A percentile compares a stretch with the other conserved stretches of the same genome.
Conservation (phyloP, 768 basidiomycete species). For the Saitozyma sp. region DNA sequence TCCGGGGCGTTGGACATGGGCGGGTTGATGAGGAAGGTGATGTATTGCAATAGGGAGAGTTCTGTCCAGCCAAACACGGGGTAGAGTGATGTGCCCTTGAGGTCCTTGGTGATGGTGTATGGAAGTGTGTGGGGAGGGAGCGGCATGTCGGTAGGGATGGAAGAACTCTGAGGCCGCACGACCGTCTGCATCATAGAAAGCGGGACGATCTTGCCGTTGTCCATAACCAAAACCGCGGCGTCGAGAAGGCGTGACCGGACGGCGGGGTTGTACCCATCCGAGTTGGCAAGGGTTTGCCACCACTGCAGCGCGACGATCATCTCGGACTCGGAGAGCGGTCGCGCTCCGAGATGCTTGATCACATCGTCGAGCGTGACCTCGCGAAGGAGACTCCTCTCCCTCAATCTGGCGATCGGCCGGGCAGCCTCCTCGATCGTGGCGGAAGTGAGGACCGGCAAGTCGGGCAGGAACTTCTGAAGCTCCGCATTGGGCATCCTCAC, state of each 20-base stretch:
- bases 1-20: slow-evolving; percentile 52
- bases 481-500: slow-evolving; percentile 73
- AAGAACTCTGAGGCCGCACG: slow-evolving; percentile 64
- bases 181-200: slow-evolving; percentile 71
- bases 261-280: slow-evolving; percentile 51
- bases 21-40: slow-evolving; percentile 64
- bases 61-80: slow-evolving; percentile 74
- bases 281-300: slow-evolving; percentile 65
- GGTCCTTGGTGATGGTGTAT: slow-evolving; percentile 61
- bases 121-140: slow-evolving; percentile 74
- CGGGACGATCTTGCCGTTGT: slow-evolving; percentile 61
- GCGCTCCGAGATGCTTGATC: slow-evolving; percentile 67
- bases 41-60: slow-evolving; percentile 72
- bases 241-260: slow-evolving; percentile 65
- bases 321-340: slow-evolving; percentile 71
- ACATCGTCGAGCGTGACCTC: slow-evolving; percentile 80
- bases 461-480: slow-evolving; percentile 72
- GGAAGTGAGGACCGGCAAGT: slow-evolving; percentile 71
- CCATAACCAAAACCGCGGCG: slow-evolving; percentile 63
- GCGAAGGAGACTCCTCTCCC: slow-evolving; percentile 66
- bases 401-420: slow-evolving; percentile 65
- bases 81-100: slow-evolving; percentile 33
- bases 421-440: slow-evolving; percentile 62
- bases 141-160: slow-evolving; percentile 72
- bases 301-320: slow-evolving; percentile 81